phyloP scores from a whole-genome alignment of 495 filamentous ascomycete genomes.

The Xylaria curta region DNA sequence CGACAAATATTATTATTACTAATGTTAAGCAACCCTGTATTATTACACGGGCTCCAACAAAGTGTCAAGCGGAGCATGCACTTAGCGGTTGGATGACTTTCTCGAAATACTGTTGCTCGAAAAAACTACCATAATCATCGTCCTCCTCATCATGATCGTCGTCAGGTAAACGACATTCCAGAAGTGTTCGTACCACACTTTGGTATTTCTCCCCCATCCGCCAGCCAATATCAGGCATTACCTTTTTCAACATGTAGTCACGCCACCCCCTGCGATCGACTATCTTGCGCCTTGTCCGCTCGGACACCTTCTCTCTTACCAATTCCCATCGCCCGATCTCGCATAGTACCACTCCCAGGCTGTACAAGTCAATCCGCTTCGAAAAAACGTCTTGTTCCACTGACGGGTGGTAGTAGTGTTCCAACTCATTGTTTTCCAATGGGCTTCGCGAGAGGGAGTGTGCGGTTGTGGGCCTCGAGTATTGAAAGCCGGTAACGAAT shows the following conservation, averaged over 20 bases:
- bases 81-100: constrained; percentile 12
- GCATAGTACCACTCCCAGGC: constrained; percentile 5
- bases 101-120: constrained; percentile 15
- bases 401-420: constrained; percentile 17
- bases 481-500: constrained; percentile 14
- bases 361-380: neutral
- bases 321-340: constrained; percentile 14
- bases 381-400: neutral
- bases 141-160: neutral
- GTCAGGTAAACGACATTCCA: constrained; percentile 3
- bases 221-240: neutral
- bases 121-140: neutral
- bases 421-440: neutral
- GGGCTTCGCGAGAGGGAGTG: neutral
- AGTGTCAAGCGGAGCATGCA: neutral
- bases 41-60: neutral
- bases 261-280: neutral
- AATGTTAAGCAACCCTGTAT: neutral
- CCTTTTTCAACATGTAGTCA: neutral
- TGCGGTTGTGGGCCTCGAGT: neutral
- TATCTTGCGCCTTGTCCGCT: neutral
- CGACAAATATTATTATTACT: too few species aligned
- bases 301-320: neutral
- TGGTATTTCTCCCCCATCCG: constrained; percentile 16
- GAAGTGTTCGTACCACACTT: neutral